Conservation (phyloP, 202 grass and related monocot genomes). For the Carex sylvatica region DNA sequence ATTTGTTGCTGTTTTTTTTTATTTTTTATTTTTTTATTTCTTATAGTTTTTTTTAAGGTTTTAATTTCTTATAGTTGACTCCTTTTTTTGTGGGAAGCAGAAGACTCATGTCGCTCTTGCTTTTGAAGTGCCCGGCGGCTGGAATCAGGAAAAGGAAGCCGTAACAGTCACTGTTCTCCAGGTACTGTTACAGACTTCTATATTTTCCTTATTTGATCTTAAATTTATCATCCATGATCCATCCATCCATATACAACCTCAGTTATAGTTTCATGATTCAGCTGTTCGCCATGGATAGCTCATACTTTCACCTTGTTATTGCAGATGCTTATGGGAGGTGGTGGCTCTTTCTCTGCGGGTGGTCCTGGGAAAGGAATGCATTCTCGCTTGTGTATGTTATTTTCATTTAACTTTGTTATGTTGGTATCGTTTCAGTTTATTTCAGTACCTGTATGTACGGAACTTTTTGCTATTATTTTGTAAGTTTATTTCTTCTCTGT, state of each 20-base stretch:
- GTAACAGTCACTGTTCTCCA: slow-evolving; percentile 69
- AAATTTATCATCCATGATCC: neutral
- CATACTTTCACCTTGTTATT: slow-evolving; percentile 21
- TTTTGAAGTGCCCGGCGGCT: slow-evolving; percentile 81
- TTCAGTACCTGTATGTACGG: neutral
- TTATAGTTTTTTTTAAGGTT: neutral
- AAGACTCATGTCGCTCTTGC: slow-evolving; percentile 76
- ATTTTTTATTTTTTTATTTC: neutral
- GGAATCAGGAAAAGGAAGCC: slow-evolving; percentile 69
- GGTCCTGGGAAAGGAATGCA: slow-evolving; percentile 95
- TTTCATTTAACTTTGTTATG: neutral
- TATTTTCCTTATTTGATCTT: slow-evolving; percentile 8
- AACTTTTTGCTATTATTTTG: neutral
- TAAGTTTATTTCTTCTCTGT: neutral
- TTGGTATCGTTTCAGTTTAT: neutral
- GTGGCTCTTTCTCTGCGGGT: slow-evolving; percentile 78
- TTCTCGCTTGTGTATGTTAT: slow-evolving; percentile 78
- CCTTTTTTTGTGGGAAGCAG: slow-evolving; percentile 27
- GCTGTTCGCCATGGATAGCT: neutral
- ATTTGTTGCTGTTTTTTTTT: neutral
- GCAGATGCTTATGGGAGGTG: slow-evolving; percentile 94
- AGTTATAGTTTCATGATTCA: slow-evolving; percentile 25
- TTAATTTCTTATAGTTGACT: neutral
- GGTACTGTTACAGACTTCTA: slow-evolving; percentile 41
- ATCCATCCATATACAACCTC: neutral